Percentiles rank a stretch among this genome's conserved stretches.
phyloP scores from a whole-genome alignment of 352 stramenopile species.

The Phytophthora cactorum region DNA sequence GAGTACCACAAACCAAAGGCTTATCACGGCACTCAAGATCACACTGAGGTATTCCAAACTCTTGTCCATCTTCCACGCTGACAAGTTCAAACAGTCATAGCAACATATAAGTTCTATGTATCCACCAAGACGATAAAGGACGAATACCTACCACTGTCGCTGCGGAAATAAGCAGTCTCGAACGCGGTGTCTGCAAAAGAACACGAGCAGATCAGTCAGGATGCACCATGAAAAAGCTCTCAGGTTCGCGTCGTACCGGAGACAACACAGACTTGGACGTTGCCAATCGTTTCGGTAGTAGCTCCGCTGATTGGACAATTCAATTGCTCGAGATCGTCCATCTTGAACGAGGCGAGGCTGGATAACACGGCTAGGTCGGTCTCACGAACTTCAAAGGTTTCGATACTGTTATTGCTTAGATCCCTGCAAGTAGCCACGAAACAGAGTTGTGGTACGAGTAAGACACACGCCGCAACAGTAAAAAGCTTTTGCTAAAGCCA shows the following conservation, averaged over 20 bases:
- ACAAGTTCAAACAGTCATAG: constrained; percentile 3
- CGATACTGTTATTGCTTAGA: constrained; percentile 44
- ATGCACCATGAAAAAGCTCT: neutral
- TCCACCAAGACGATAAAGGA: neutral
- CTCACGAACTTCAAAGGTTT: constrained; percentile 34
- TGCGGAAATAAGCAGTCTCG: constrained; percentile 20
- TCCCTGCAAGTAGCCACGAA: constrained; percentile 23
- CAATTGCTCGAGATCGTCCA: constrained; percentile 33
- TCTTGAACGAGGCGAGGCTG: constrained; percentile 30
- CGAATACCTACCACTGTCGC: constrained; percentile 23
- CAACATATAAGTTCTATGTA: neutral
- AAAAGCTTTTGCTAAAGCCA: neutral
- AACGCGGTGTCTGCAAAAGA: constrained; percentile 25
- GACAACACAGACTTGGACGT: constrained; percentile 39
- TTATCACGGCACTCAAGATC: constrained; percentile 40
- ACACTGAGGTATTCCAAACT: constrained; percentile 35
- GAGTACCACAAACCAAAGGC: constrained; percentile 42
- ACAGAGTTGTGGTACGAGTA: no score
- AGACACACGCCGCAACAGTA: no score
- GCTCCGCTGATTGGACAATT: constrained; percentile 34
- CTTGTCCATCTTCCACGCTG: constrained; percentile 23
- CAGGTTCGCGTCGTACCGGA: constrained; percentile 21
- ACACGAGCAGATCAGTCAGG: neutral
- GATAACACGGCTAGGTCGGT: constrained; percentile 32
- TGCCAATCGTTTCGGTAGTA: constrained; percentile 28